Evolutionary conservation across 257 asterid genomes (phyloP).

Genomic region (Paulownia fortunei): DNA sequence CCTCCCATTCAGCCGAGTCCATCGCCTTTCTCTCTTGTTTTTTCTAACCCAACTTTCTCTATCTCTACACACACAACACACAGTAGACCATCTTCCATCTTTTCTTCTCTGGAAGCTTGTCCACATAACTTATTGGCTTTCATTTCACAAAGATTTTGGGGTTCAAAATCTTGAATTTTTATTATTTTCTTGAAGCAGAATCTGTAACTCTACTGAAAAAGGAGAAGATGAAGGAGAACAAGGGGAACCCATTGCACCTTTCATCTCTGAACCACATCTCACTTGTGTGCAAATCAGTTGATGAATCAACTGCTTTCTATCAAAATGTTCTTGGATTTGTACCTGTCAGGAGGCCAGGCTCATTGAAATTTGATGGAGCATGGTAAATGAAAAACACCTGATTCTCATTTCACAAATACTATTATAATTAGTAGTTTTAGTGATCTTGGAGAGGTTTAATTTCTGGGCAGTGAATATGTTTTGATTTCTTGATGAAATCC

Average conservation of each 20-base stretch:
- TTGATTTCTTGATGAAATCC: not conserved
- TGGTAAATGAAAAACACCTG: conserved; percentile 54
- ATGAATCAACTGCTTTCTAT: conserved; percentile 77
- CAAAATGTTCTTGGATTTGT: conserved; percentile 82
- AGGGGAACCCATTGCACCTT: conserved; percentile 73
- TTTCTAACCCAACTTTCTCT: not conserved
- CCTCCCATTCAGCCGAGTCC: conserved; percentile 19
- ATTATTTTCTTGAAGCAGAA: not conserved
- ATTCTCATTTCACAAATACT: too few species aligned
- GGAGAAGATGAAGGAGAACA: conserved; percentile 59
- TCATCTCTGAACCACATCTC: conserved; percentile 93
- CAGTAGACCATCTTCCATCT: not conserved
- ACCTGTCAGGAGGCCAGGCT: conserved; percentile 90
- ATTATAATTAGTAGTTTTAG: not conserved
- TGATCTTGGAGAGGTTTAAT: too few species aligned
- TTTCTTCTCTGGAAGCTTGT: not conserved
- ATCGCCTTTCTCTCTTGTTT: not conserved
- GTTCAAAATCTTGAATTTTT: not conserved
- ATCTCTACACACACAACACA: not conserved
- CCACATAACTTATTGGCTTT: not conserved
- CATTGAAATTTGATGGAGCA: conserved; percentile 85
- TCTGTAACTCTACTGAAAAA: too few species aligned
- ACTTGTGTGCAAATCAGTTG: conserved; percentile 79
- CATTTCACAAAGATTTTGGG: not conserved
- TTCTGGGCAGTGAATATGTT: not conserved